These are phyloP conservation scores for Blastocystis hominis DNA, from an alignment of 352 stramenopile species.

Conservation along the genomic window DNA sequence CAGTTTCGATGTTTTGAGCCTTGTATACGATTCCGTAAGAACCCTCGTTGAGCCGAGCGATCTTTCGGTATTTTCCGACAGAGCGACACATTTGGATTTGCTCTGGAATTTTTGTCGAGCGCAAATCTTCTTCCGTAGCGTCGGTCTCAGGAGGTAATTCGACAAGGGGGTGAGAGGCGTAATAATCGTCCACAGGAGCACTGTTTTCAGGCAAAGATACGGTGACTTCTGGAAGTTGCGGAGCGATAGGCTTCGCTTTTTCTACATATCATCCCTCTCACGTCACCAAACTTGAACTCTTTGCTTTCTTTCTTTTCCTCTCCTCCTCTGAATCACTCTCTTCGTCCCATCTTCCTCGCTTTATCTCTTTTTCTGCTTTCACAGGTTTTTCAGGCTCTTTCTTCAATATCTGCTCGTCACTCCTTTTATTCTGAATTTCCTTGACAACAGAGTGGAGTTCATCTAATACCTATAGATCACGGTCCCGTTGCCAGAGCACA, in stretches of 20 bases:
- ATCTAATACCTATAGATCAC: background rate
- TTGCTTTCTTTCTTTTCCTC: constrained; percentile 43
- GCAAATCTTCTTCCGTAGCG: background rate
- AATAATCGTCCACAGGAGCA: constrained; percentile 18
- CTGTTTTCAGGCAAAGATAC: background rate
- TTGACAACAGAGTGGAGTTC: constrained; percentile 8
- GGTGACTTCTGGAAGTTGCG: background rate
- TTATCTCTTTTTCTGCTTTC: background rate
- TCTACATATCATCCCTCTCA: background rate
- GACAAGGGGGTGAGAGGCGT: constrained; percentile 13
- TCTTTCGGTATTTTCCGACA: constrained; percentile 68
- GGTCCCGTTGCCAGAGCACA: background rate
- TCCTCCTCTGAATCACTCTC: constrained; percentile 35
- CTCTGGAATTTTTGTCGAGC: background rate
- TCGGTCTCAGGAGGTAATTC: constrained; percentile 28
- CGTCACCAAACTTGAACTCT: background rate
- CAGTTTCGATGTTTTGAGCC: constrained; percentile 78
- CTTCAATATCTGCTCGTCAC: background rate
- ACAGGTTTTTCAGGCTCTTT: background rate
- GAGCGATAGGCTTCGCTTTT: background rate
- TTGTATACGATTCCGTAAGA: constrained; percentile 95
- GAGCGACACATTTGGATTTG: constrained; percentile 36
- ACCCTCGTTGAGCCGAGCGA: constrained; percentile 81
- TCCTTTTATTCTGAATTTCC: background rate
- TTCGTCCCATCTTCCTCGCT: constrained; percentile 45